Evolutionary conservation across 108 stramenopile genomes (phyloP), one percentile per base, ranked within the genome.

Genomic region (Cyclotella cryptica): DNA sequence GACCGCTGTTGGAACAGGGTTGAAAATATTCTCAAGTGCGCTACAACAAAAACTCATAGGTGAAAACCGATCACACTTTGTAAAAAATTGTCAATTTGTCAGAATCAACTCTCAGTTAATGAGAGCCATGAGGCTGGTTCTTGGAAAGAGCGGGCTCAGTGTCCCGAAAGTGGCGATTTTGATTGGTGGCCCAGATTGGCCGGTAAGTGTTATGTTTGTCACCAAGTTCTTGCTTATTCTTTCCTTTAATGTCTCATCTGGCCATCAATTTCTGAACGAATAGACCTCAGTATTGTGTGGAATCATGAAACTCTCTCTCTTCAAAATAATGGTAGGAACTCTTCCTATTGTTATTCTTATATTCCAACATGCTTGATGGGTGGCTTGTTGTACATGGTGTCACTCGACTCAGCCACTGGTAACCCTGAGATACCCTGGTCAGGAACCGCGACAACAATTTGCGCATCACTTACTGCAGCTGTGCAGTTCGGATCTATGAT

Each of bases 251-350:
- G 69, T n/a, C 29, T 30, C 10, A 12, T 46, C 0, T 40, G 49
- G 42, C 11, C n/a, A 10, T 13, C 3, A 58, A 24, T 21, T 62
- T 42, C 39, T 59, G 19, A 10, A 84, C 52, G 84, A 81, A 75
- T 85, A 87, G 58, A 89, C 87, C n/a, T 80, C 78, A 5, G 90
- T 91, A 0, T 45, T 88, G 22, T 89, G 88, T 59, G 90, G 90
- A 29, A 85, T 91, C 54, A 81, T 91, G 83, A 58, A 76, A n/a
- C 77, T 91, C 39, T 65, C 76, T 12, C 66, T 91, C n/a, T 44
- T 78, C 27, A 86, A 79, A 39, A 88, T 89, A 60, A 80, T 89
- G 83, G 24, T 69, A 22, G 74, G 90, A 11, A 87, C 90, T 14
- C 55, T 80, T 35, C 90, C 90, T 24, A 76, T 87, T 9, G 53